These are phyloP conservation scores for Macadamia integrifolia DNA, from an alignment of 164 flowering plant genomes.

Conservation along the genomic window DNA sequence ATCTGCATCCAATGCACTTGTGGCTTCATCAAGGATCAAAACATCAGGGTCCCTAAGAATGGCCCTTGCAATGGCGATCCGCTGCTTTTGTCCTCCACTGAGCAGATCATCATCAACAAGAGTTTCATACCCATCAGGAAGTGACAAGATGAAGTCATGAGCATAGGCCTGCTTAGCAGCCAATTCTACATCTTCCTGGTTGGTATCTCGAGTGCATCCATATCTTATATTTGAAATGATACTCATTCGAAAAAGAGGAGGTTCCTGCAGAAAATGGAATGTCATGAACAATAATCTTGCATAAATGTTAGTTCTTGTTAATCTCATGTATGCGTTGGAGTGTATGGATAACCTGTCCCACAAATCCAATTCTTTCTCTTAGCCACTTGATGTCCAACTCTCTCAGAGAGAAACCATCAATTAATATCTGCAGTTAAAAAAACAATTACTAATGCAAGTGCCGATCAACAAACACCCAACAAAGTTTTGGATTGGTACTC, in stretches of 20 bases:
- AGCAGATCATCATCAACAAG: constrained; percentile 89
- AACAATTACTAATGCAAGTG: constrained; percentile 3
- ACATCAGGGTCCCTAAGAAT: constrained; percentile 78
- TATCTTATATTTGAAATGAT: constrained; percentile 80
- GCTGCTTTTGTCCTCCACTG: constrained; percentile 97
- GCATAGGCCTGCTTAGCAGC: constrained; percentile 95
- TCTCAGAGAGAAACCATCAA: constrained; percentile 69
- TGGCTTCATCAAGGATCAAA: constrained; percentile 94
- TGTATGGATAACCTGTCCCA: constrained; percentile 65
- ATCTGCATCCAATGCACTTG: constrained; percentile 95
- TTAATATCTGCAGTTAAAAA: constrained; percentile 45
- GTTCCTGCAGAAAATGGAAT: constrained; percentile 49
- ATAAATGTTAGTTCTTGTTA: not conserved
- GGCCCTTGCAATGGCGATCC: constrained; percentile 93
- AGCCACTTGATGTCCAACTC: constrained; percentile 82
- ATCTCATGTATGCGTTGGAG: not conserved
- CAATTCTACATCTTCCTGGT: constrained; percentile 69
- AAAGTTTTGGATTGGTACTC: too few relatives aligned
- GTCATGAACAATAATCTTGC: constrained; percentile 1
- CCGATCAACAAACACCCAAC: not conserved
- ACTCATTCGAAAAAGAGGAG: constrained; percentile 80
- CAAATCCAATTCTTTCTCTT: constrained; percentile 77
- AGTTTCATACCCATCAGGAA: constrained; percentile 85
- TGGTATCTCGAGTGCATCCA: constrained; percentile 65
- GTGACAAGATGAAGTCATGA: constrained; percentile 71